Evolutionary conservation across 768 basidiomycete genomes (phyloP), one percentile per base, ranked within the genome.

Genomic region (Lentinula sp.): DNA sequence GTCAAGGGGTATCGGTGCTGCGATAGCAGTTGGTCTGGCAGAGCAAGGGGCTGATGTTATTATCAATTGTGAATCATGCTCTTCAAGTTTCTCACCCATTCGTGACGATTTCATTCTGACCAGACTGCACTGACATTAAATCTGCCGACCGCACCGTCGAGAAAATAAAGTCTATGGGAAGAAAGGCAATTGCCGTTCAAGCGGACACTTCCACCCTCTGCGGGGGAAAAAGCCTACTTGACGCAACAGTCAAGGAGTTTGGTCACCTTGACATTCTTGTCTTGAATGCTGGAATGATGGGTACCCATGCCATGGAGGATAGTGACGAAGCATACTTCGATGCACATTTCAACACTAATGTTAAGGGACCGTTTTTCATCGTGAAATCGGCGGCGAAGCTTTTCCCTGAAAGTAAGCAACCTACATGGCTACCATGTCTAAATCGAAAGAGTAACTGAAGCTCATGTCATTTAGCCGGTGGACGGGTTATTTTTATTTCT

Each of bases 221-320:
- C n/a, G 83, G 81, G 9, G 79, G 79, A 13, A 71, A 80, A 60
- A 58, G 65, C 18, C 75, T 87, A 12, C 63, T 86, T 7, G 74
- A 81, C 54, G 77, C 79, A 62, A 75, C 84, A 4, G 65, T 83
- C 23, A 76, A 75, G 61, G 73, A 73, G 4, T 81, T 83, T 61
- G 82, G 84, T 5, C 74, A 72, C 60, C 68, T 86, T 59, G 84
- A 87, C 65, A 83, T 87, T 62, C 69, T 87, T 36, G 80, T 86
- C 10, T 73, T 84, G 52, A 85, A 85, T 67, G 82, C 85, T 4
- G 83, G 81, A 3, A 71, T 84, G 56, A 84, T 85, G 84, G 79
- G 79, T 9, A 76, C 72, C 65, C 81, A 74, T 63, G 69, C 73
- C 20, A 69, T 86, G n/a, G 73, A 71, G 13, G 80, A 83, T 23